phyloP scores from a whole-genome alignment of 2,329 filamentous ascomycete species.

The Herpotrichia juniperi region DNA sequence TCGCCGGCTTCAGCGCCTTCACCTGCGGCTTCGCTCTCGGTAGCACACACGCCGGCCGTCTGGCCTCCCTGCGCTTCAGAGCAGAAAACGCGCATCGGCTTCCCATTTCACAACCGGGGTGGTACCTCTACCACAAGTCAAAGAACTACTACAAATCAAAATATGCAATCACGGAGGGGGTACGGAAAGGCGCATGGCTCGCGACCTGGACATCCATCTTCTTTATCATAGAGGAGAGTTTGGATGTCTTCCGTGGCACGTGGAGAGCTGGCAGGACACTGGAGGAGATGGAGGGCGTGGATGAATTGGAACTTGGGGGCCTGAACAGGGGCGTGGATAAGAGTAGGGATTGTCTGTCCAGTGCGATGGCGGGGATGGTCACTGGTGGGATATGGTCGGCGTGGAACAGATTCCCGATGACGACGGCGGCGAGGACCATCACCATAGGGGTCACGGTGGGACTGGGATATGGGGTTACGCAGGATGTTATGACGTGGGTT shows the following conservation, averaged over 20 bases:
- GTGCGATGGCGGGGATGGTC: slow-evolving; percentile 79
- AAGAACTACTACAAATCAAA: slow-evolving; percentile 91
- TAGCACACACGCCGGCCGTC: slow-evolving; percentile 72
- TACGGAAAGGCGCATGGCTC: slow-evolving; percentile 74
- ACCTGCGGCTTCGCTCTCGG: slow-evolving; percentile 74
- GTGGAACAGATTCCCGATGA: slow-evolving; percentile 80
- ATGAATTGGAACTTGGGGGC: slow-evolving; percentile 35
- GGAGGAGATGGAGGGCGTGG: slow-evolving; percentile 43
- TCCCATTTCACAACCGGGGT: slow-evolving; percentile 79
- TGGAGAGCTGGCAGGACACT: slow-evolving; percentile 51
- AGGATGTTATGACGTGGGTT: slow-evolving; percentile 73
- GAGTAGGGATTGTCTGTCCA: slow-evolving; percentile 75
- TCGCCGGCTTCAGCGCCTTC: slow-evolving; percentile 69
- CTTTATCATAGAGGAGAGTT: slow-evolving; percentile 81
- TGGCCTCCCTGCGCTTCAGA: slow-evolving; percentile 81
- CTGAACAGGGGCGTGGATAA: slow-evolving; percentile 35
- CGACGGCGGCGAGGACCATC: slow-evolving; percentile 67
- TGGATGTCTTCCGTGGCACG: slow-evolving; percentile 69
- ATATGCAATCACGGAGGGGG: slow-evolving; percentile 77
- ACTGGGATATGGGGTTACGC: slow-evolving; percentile 77
- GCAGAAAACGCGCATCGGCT: slow-evolving; percentile 96
- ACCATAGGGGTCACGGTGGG: slow-evolving; percentile 81
- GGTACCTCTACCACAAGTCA: slow-evolving; percentile 98
- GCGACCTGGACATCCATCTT: slow-evolving; percentile 77
- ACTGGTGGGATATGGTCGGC: slow-evolving; percentile 87